Conservation (phyloP, 768 basidiomycete genomes). For the Rhodosporidiobolus odoratus region DNA sequence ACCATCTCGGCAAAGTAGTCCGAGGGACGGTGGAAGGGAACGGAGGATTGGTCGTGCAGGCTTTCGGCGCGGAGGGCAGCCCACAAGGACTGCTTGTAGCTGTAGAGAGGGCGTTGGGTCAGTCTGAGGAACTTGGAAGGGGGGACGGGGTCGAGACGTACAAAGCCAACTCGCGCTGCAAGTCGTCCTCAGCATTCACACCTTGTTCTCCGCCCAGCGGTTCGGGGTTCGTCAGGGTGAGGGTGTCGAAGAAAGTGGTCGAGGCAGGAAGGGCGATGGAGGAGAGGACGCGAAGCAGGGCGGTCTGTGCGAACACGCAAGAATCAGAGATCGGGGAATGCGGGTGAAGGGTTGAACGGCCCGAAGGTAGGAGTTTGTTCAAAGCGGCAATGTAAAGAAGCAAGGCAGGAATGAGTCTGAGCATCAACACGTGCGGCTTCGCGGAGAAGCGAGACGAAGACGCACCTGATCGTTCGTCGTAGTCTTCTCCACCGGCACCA, state of each 20-base stretch:
- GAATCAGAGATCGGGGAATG: too few species aligned
- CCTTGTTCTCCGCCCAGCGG: constrained; percentile 55
- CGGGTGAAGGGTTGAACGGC: background rate
- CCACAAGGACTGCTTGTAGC: constrained; percentile 92
- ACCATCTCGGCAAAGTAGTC: constrained; percentile 99
- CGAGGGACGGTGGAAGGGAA: constrained; percentile 81
- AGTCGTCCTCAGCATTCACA: constrained; percentile 70
- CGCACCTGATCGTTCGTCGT: constrained; percentile 38
- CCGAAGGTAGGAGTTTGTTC: background rate
- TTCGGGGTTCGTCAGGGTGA: constrained; percentile 65
- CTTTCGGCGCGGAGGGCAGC: constrained; percentile 73
- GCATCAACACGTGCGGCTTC: background rate
- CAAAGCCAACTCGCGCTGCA: constrained; percentile 94
- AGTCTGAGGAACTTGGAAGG: background rate
- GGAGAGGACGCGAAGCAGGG: constrained; percentile 73
- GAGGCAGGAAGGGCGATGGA: constrained; percentile 42
- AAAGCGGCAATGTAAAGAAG: too few species aligned
- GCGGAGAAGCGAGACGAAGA: background rate
- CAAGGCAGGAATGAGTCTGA: background rate
- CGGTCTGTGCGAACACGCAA: constrained; percentile 60
- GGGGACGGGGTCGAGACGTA: constrained; percentile 51
- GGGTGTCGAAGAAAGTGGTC: constrained; percentile 55
- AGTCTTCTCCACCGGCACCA: constrained; percentile 28
- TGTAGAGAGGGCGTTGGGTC: constrained; percentile 46
- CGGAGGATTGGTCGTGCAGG: too few species aligned